These are phyloP conservation scores for Tetrahymena borealis DNA, from an alignment of 73 alveolate genomes.

Conservation along the genomic window DNA sequence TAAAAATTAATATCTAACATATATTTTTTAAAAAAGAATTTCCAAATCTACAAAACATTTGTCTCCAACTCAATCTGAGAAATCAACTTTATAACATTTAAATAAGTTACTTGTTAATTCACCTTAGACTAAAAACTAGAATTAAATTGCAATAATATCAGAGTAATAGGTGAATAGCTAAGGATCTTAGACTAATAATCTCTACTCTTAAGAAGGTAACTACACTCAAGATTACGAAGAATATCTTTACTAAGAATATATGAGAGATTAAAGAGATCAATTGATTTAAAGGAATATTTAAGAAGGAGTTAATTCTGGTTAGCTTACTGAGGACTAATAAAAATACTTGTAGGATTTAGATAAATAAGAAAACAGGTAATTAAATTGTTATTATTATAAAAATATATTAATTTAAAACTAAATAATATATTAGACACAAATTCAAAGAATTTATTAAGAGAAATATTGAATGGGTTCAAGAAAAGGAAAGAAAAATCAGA, in stretches of 20 bases:
- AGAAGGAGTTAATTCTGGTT: neutral
- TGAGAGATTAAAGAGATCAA: neutral
- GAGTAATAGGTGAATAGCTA: neutral
- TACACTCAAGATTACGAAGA: neutral
- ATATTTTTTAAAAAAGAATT: neutral
- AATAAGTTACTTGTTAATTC: neutral
- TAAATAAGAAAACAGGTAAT: neutral
- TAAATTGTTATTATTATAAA: neutral
- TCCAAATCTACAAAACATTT: neutral
- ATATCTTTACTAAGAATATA: neutral
- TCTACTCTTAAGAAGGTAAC: neutral
- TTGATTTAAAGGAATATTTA: neutral
- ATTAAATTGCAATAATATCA: neutral
- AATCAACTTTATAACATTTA: neutral
- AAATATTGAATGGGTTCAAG: neutral
- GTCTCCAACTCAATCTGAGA: neutral
- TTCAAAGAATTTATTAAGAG: neutral
- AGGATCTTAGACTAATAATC: neutral
- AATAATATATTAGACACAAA: neutral
- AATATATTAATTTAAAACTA: too few relatives aligned
- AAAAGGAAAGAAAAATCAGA: neutral
- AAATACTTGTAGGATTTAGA: neutral
- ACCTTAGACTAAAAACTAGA: neutral
- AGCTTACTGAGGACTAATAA: neutral
- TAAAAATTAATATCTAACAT: neutral